Conservation (phyloP, 169 alveolate species). For the Plasmodium blacklocki region DNA sequence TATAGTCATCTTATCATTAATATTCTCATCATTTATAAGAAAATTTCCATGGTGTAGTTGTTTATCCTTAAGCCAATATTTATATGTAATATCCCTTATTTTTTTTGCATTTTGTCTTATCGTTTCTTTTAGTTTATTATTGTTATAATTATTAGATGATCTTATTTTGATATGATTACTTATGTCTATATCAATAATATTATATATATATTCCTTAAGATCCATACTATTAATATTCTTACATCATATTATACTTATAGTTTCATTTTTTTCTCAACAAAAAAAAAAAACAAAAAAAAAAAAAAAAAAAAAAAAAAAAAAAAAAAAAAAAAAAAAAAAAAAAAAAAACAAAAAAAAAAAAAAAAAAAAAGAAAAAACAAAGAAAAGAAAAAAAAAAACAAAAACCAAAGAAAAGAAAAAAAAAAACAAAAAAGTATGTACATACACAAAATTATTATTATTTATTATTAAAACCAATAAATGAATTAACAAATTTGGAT, state of each 20-base stretch:
- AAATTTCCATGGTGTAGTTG: no score
- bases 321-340: neutral
- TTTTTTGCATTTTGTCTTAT: constrained; percentile 52
- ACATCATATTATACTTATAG: neutral
- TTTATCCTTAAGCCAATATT: neutral
- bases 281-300: constrained; percentile 1
- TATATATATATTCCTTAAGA: no score
- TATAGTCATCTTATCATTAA: neutral
- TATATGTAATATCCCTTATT: constrained; percentile 24
- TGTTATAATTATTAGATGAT: constrained; percentile 13
- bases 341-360: neutral
- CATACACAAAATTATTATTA: neutral
- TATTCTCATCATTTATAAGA: no score
- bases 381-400: no score
- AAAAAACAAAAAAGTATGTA: neutral
- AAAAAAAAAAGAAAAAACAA: neutral
- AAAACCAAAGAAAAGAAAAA: neutral
- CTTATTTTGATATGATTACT: constrained; percentile 1
- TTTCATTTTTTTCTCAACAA: neutral
- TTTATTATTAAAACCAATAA: no score
- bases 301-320: neutral
- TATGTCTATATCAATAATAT: neutral
- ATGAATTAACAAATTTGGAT: no score
- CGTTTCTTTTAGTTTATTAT: constrained; percentile 8
- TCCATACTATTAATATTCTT: constrained; percentile 6